These are phyloP conservation scores for Corylus avellana DNA, from an alignment of 306 rosid genomes.

Conservation along the genomic window DNA sequence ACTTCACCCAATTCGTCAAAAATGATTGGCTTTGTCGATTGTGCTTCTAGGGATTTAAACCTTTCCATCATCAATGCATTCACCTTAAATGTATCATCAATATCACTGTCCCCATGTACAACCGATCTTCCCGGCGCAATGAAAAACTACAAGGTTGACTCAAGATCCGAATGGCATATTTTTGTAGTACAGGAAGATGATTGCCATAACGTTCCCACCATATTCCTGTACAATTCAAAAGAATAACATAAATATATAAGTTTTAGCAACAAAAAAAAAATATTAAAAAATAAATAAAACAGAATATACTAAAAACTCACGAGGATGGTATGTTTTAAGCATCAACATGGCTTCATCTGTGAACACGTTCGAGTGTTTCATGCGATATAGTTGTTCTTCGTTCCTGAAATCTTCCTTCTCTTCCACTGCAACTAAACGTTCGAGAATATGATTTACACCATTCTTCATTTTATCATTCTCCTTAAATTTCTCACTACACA, in stretches of 20 bases:
- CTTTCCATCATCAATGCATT: conserved; percentile 4
- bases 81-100: not conserved
- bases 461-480: not conserved
- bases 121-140: not conserved
- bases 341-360: not conserved
- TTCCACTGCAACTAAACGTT: not conserved
- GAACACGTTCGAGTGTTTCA: not conserved
- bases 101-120: too few relatives aligned
- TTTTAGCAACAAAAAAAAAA: not conserved
- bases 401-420: not conserved
- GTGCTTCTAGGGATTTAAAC: not conserved
- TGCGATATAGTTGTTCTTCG: not conserved
- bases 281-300: too few relatives aligned
- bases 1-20: not conserved
- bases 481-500: not conserved
- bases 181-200: not conserved
- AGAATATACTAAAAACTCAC: not conserved
- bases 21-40: not conserved
- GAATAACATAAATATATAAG: not conserved
- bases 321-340: not conserved
- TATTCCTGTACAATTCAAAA: not conserved
- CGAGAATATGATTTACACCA: not conserved
- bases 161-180: conserved; percentile 1
- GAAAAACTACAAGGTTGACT: conserved; percentile 5
- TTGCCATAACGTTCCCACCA: conserved; percentile 3